Conservation (phyloP, 78 protist genomes). For the Isochrysis galbana region DNA sequence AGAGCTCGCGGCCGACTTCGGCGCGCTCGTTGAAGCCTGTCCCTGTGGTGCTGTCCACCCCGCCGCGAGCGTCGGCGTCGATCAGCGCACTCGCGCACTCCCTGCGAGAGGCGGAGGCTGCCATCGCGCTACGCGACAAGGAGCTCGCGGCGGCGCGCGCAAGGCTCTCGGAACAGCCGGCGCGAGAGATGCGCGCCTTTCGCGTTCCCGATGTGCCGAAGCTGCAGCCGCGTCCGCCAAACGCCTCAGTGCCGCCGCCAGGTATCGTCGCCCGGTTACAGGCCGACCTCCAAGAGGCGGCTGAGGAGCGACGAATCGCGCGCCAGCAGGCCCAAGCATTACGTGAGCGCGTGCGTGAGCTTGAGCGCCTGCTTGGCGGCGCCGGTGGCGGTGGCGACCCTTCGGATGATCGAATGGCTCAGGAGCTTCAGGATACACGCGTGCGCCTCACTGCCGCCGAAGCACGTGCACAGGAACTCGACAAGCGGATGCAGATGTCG, state of each 20-base stretch:
- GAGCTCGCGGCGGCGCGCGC: background rate
- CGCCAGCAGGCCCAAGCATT: background rate
- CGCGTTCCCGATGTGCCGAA: background rate
- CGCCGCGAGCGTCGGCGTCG: background rate
- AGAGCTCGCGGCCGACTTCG: background rate
- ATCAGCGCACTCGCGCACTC: no score
- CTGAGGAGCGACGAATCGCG: background rate
- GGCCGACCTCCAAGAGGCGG: background rate
- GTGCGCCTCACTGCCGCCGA: no score
- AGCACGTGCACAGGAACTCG: no score
- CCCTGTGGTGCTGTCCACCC: background rate
- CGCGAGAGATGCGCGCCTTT: background rate
- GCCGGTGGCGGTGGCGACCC: no score
- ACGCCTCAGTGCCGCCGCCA: background rate
- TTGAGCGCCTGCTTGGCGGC: no score
- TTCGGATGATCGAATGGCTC: no score
- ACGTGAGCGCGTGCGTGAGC: background rate
- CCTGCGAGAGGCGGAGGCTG: no score
- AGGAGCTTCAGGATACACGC: no score
- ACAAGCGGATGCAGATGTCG: no score
- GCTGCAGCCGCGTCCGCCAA: background rate
- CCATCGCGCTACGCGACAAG: background rate
- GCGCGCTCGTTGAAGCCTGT: background rate
- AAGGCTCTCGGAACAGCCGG: background rate
- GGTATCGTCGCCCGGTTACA: conserved; percentile 3